Evolutionary conservation across 306 rosid genomes (phyloP), one percentile per base, ranked within the genome.

Genomic region (Datisca glomerata): DNA sequence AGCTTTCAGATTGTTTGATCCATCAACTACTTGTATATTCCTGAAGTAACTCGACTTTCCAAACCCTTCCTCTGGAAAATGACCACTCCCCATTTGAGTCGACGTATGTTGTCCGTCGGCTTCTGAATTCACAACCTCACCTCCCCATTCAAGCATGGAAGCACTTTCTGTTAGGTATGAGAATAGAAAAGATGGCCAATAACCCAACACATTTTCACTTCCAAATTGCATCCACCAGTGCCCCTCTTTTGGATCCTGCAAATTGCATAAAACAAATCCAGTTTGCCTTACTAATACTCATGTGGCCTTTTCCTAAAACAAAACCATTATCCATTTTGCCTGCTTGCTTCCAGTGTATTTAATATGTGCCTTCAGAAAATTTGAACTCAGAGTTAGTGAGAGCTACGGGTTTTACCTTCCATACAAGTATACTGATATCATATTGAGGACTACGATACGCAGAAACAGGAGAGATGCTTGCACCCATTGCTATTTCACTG

Each of bases 211-310:
- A 29, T 61, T 64, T 62, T 62, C 78, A 46, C 75, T 91, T 8
- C 98, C 98, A 45, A 91, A 91, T 45, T 91, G 96, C 98, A 91
- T 91, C 98, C 98, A 84, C 98, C 98, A 84, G 42, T 91, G 98
- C 39, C 98, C 96, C 62, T 91, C 78, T 41, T 64, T 78, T 23
- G 96, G 98, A 78, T 91, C 98, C 98, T 91, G 20, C 56, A n/a
- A n/a, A n/a, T n/a, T n/a, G n/a, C n/a, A n/a, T n/a, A n/a, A n/a
- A n/a, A n/a, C n/a, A n/a, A n/a, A n/a, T n/a, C n/a, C n/a, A n/a
- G n/a, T n/a, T n/a, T n/a, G n/a, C n/a, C n/a, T n/a, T n/a, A n/a
- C n/a, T n/a, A n/a, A n/a, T n/a, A n/a, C 33, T 21, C 21, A 50
- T 21, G 45, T 49, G 21, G 15, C 31, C 15, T 49, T 27, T 36